A percentile compares a stretch with the other conserved stretches of the same genome.
Evolutionary conservation across 805 yeast genomes (phyloP).

Genomic region (Wickerhamiella azyma): DNA sequence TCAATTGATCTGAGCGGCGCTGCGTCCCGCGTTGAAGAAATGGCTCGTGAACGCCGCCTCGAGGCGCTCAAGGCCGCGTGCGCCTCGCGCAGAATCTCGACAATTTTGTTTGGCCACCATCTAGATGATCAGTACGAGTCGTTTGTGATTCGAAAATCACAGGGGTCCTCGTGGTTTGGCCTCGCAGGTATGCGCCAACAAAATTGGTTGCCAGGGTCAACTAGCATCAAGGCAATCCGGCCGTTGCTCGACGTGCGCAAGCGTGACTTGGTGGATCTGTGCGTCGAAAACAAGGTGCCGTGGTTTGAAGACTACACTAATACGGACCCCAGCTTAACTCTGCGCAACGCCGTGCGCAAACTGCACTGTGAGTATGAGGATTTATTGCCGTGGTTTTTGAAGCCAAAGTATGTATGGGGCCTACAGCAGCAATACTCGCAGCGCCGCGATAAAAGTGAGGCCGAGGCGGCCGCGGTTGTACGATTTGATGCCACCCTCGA

Average conservation of each 20-base stretch:
- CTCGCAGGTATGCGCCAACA: conserved; percentile 37
- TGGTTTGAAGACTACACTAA: conserved; percentile 72
- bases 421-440: conserved; percentile 1
- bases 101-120: conserved; percentile 54
- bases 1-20: conserved; percentile 20
- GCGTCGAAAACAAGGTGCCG: conserved; percentile 27
- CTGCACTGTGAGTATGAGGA: conserved; percentile 27
- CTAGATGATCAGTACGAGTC: conserved; percentile 64
- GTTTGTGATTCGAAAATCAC: conserved; percentile 38
- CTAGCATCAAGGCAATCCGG: conserved; percentile 26
- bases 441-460: conserved; percentile 7
- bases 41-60: conserved; percentile 46
- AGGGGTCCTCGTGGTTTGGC: conserved; percentile 41
- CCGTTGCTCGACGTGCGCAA: conserved; percentile 43
- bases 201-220: neutral
- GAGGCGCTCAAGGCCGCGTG: conserved; percentile 33
- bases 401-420: neutral
- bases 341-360: conserved; percentile 42
- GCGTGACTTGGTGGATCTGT: conserved; percentile 32
- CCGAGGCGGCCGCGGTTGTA: conserved; percentile 4
- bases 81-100: conserved; percentile 20
- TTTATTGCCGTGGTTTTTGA: conserved; percentile 1
- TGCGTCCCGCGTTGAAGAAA: conserved; percentile 38
- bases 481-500: conserved; percentile 2
- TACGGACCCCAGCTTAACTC: conserved; percentile 37